phyloP scores from a whole-genome alignment of 2,329 filamentous ascomycete genomes.

The Stachybotrys chlorohalonatus region DNA sequence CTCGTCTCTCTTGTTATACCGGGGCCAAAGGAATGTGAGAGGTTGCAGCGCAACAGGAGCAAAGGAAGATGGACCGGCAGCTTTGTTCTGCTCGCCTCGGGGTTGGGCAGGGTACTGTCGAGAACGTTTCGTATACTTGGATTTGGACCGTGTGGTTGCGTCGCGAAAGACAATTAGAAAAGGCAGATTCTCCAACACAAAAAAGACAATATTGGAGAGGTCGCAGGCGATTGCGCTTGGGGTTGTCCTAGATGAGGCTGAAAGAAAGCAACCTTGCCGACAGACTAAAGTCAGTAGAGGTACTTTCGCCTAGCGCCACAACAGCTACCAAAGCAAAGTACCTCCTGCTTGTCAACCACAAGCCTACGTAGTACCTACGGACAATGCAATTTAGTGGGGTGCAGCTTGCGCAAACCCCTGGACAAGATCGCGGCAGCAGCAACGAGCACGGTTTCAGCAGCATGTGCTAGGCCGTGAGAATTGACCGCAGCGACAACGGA shows the following conservation, averaged over 20 bases:
- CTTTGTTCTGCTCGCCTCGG: neutral
- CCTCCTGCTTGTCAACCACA: no score
- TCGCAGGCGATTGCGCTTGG: neutral
- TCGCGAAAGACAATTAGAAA: neutral
- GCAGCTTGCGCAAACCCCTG: neutral
- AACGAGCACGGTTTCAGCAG: no score
- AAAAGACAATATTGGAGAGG: neutral
- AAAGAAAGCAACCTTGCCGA: neutral
- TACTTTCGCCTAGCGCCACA: no score
- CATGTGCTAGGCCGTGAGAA: no score
- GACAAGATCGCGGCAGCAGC: neutral
- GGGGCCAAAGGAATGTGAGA: neutral
- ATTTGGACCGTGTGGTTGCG: neutral
- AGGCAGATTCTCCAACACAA: neutral
- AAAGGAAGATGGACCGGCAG: neutral
- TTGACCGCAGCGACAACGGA: no score
- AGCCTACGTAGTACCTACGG: constrained; percentile 5
- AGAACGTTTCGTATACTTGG: neutral
- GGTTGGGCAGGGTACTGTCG: neutral
- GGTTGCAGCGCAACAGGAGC: neutral
- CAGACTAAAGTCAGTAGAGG: no score
- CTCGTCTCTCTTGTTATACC: neutral
- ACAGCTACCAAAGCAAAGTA: no score
- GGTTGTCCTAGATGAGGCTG: neutral
- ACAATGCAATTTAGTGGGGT: constrained; percentile 13